Base-by-base conservation (phyloP, 306 rosid genomes). In the Coriaria nepalensis region DNA sequence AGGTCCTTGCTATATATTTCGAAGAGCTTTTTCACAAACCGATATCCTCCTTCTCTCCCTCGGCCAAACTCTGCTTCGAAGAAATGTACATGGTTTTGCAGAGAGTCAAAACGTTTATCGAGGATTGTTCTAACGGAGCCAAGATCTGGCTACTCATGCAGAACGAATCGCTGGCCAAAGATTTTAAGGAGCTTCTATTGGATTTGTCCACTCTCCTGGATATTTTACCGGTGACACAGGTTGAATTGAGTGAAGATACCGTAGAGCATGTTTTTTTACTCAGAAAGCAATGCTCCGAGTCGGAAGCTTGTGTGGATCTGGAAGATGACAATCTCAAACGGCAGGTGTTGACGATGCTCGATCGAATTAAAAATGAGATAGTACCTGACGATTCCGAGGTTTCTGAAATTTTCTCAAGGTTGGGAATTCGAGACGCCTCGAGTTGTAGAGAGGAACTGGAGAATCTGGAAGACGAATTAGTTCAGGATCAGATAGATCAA, bases 81-180 rank as follows among this genome's bases (percentile, higher is more conserved):
- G 96, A 85, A 63, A 74, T 82, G 81, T 71, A 71, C 72, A 70
- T 92, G 39, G 73, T 80, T 9, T 61, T 92, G 2, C 96, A 85
- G 68, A 60, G 85, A 10, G 56, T 79, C 73, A 81, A 78, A 43
- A 45, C 93, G 4, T 56, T 92, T 2, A 32, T 85, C 4, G 87
- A 82, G 38, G 94, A 85, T 36, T 79, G 72, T 48, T 75, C 75
- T 9, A 67, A 56, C 6, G 85, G 79, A 10, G 79, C 87, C 75
- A 78, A 65, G 60, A 75, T 85, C 74, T 73, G 80, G 60, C 43
- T 80, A 0, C 64, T 92, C 2, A 47, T 77, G 71, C 87, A 82
- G 50, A 71, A 53, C 32, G 69, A 75, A 44, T 63, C 70, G 2
- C 38, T 78, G 8, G 73, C 94, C 4, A 75, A 73, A 5, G 52